These are phyloP conservation scores for Corynespora cassiicola DNA, from an alignment of 2,329 filamentous ascomycete genomes.

Conservation along the genomic window DNA sequence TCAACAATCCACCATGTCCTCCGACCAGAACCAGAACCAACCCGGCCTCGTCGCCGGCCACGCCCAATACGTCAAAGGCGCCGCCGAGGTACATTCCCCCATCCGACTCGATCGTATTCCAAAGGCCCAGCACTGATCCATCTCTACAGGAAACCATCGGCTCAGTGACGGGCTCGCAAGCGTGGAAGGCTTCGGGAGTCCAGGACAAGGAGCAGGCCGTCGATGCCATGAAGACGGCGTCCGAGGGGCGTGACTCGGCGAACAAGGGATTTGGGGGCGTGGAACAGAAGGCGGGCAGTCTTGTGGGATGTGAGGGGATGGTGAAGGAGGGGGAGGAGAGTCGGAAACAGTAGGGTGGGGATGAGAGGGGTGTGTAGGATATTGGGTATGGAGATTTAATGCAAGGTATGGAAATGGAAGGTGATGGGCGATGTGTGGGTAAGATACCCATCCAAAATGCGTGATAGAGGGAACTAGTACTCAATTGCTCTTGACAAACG, in stretches of 20 bases:
- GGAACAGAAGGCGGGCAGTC: slow-evolving; percentile 69
- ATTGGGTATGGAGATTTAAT: too few species aligned
- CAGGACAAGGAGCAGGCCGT: slow-evolving; percentile 69
- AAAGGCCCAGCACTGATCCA: slow-evolving; percentile 2
- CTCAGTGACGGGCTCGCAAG: slow-evolving; percentile 64
- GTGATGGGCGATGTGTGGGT: too few species aligned
- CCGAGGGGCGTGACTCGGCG: slow-evolving; percentile 61
- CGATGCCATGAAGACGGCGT: slow-evolving; percentile 67
- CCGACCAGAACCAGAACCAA: slow-evolving; percentile 42
- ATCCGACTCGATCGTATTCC: neutral
- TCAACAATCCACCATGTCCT: slow-evolving; percentile 24
- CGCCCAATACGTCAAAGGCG: slow-evolving; percentile 73
- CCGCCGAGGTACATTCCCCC: slow-evolving; percentile 61
- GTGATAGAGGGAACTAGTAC: too few species aligned
- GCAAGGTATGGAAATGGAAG: too few species aligned
- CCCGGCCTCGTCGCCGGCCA: slow-evolving; percentile 69
- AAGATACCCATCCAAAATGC: too few species aligned
- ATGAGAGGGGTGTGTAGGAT: neutral
- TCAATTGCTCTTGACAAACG: too few species aligned
- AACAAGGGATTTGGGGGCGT: slow-evolving; percentile 65
- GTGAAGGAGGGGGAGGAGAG: slow-evolving; percentile 49
- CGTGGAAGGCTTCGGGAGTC: slow-evolving; percentile 70
- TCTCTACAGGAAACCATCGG: slow-evolving; percentile 63
- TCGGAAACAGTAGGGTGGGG: slow-evolving; percentile 27
- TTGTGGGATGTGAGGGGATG: slow-evolving; percentile 74